Evolutionary conservation across 306 rosid genomes (phyloP).

Genomic region (Ceratonia siliqua): DNA sequence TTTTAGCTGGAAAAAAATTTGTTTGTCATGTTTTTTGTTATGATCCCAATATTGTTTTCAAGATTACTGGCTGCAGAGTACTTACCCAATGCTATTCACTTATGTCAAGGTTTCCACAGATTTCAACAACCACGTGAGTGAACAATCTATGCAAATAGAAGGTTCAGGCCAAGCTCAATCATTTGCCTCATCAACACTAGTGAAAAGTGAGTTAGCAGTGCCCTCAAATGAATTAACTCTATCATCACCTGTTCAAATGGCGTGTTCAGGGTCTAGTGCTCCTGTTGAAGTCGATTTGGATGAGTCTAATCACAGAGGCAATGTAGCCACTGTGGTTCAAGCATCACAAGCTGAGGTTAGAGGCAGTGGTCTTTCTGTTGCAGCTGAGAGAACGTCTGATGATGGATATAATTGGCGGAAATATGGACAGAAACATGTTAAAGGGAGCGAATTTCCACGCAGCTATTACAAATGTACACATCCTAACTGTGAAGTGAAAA

Average conservation of each 20-base stretch:
- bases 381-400: constrained; percentile 67
- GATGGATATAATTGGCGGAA: constrained; percentile 99
- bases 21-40: constrained; percentile 21
- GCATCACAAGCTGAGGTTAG: constrained; percentile 61
- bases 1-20: constrained; percentile 18
- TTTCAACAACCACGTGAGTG: constrained; percentile 46
- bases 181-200: constrained; percentile 48
- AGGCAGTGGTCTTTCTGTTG: constrained; percentile 59
- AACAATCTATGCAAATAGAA: constrained; percentile 58
- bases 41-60: constrained; percentile 15
- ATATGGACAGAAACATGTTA: constrained; percentile 96
- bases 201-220: constrained; percentile 62
- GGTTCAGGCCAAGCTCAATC: constrained; percentile 56
- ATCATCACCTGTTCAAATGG: constrained; percentile 60
- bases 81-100: constrained; percentile 50
- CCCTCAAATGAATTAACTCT: constrained; percentile 64
- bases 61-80: constrained; percentile 24
- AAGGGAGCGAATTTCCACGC: constrained; percentile 98
- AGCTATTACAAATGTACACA: constrained; percentile 98
- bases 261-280: constrained; percentile 54
- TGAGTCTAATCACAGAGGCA: constrained; percentile 55
- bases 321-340: constrained; percentile 57
- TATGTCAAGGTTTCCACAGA: constrained; percentile 69
- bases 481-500: constrained; percentile 98
- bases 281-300: constrained; percentile 63